Evolutionary conservation across 2,329 filamentous ascomycete species (phyloP).

Genomic region (Dryadomyces quercivorus): DNA sequence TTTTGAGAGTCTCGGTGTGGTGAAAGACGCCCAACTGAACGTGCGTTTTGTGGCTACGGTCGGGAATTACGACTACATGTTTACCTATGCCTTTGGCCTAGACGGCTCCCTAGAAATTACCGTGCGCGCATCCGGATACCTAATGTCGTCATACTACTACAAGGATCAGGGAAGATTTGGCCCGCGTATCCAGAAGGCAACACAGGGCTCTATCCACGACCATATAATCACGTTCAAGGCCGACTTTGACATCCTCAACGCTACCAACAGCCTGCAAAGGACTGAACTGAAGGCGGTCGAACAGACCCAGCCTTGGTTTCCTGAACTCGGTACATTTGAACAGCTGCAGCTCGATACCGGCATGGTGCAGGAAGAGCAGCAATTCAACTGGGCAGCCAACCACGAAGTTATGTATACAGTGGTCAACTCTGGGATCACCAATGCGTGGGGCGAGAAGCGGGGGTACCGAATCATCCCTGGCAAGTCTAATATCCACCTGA

Average conservation of each 20-base stretch:
- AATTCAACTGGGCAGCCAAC: constrained; percentile 23
- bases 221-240: constrained; percentile 28
- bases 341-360: constrained; percentile 18
- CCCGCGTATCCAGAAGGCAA: constrained; percentile 21
- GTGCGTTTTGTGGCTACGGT: constrained; percentile 26
- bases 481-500: constrained; percentile 22
- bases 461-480: constrained; percentile 30
- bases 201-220: constrained; percentile 24
- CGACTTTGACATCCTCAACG: constrained; percentile 25
- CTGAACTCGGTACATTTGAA: constrained; percentile 23
- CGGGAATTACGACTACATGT: constrained; percentile 30
- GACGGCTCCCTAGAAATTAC: constrained; percentile 25
- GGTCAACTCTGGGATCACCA: constrained; percentile 21
- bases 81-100: constrained; percentile 22
- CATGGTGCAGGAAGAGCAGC: constrained; percentile 15
- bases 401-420: constrained; percentile 25
- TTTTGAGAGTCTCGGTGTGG: constrained; percentile 19
- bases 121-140: constrained; percentile 25
- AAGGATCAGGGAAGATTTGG: constrained; percentile 22
- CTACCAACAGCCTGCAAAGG: constrained; percentile 23
- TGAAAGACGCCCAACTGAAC: constrained; percentile 22
- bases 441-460: constrained; percentile 27
- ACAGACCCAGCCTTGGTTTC: constrained; percentile 23
- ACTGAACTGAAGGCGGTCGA: constrained; percentile 20
- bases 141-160: constrained; percentile 22